These are phyloP conservation scores for Myrica gale DNA, from an alignment of 306 rosid genomes.

Conservation along the genomic window DNA sequence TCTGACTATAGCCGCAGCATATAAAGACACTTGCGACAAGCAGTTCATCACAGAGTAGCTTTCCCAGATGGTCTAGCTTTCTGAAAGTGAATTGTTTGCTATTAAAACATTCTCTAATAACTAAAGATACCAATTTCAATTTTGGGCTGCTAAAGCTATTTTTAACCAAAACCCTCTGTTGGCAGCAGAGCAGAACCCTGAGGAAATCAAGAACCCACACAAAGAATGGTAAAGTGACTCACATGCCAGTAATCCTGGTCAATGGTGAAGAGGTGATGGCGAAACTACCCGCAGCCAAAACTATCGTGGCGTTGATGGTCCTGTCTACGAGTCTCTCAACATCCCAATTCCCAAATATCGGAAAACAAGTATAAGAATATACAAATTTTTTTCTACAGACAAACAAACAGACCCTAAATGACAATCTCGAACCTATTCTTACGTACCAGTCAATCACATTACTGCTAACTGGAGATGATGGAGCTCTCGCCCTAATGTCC, in stretches of 20 bases:
- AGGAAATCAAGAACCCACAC: too few relatives aligned
- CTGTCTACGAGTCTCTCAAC: slow-evolving; percentile 42
- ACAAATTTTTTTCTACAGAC: not conserved
- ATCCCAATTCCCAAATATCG: slow-evolving; percentile 5
- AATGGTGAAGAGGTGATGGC: slow-evolving; percentile 80
- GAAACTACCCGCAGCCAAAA: slow-evolving; percentile 83
- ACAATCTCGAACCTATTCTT: not conserved
- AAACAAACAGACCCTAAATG: not conserved
- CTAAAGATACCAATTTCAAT: not conserved
- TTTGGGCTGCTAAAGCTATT: too few relatives aligned
- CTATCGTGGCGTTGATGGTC: slow-evolving; percentile 66
- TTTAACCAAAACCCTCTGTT: not conserved
- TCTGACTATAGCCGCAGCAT: slow-evolving; percentile 42
- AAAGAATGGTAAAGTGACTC: slow-evolving; percentile 26
- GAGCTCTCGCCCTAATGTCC: not conserved
- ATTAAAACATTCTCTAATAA: not conserved
- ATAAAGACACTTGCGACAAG: slow-evolving; percentile 50
- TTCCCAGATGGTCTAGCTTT: slow-evolving; percentile 15
- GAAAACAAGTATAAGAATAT: too few relatives aligned
- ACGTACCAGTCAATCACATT: not conserved
- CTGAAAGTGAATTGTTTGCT: not conserved
- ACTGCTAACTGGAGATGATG: not conserved
- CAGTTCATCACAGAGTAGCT: slow-evolving; percentile 52
- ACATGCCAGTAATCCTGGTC: slow-evolving; percentile 96
- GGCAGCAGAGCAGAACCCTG: too few relatives aligned